phyloP scores from a whole-genome alignment of 805 yeast genomes.

The Monosporozyma yasuniensis region DNA sequence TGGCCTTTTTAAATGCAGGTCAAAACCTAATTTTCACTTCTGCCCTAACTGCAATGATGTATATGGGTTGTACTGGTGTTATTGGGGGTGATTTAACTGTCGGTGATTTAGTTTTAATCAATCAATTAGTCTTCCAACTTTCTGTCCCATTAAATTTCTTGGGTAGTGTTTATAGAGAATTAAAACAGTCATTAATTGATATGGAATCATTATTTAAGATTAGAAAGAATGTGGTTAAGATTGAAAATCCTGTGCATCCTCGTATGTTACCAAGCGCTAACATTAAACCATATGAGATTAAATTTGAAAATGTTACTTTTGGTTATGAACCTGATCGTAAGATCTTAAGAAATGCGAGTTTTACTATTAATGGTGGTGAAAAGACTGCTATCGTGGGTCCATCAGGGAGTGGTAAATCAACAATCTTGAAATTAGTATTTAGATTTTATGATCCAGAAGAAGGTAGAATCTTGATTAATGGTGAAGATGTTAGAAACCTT shows the following conservation, averaged over 20 bases:
- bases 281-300: constrained; percentile 58
- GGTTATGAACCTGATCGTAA: constrained; percentile 88
- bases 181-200: constrained; percentile 85
- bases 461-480: constrained; percentile 79
- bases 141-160: constrained; percentile 90
- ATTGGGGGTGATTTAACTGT: constrained; percentile 73
- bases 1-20: constrained; percentile 71
- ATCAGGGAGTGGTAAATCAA: constrained; percentile 92
- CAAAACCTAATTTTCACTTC: constrained; percentile 74
- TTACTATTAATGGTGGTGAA: constrained; percentile 81
- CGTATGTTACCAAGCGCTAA: constrained; percentile 34
- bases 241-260: constrained; percentile 58
- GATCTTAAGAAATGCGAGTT: constrained; percentile 69
- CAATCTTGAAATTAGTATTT: constrained; percentile 73
- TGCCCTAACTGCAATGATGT: constrained; percentile 95
- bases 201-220: constrained; percentile 91
- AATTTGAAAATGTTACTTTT: constrained; percentile 84
- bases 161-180: constrained; percentile 91
- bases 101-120: constrained; percentile 89
- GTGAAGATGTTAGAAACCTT: constrained; percentile 72
- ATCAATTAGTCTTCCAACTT: constrained; percentile 91
- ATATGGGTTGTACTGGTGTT: constrained; percentile 94
- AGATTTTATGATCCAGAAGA: constrained; percentile 76
- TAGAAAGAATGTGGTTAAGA: constrained; percentile 62
- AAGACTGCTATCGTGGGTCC: constrained; percentile 96